These are phyloP conservation scores for Zizania palustris DNA, from an alignment of 202 grass and related monocot genomes.

Conservation along the genomic window DNA sequence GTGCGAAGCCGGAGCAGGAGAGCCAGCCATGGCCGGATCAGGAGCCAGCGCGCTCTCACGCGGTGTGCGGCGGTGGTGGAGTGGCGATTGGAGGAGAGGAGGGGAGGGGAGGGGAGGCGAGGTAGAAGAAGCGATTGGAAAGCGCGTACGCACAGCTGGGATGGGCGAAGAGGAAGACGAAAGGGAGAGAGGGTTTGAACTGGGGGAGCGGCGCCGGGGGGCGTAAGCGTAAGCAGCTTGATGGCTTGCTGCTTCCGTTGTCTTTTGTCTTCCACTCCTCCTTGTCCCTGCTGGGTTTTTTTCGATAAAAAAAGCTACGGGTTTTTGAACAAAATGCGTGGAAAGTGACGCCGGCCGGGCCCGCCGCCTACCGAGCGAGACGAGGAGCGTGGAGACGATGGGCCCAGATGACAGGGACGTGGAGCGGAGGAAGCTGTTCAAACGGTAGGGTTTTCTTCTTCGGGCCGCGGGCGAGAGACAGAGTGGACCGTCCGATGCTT, in stretches of 20 bases:
- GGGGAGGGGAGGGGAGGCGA: neutral
- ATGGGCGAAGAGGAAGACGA: neutral
- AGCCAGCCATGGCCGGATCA: conserved; percentile 54
- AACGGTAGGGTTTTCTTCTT: conserved; percentile 45
- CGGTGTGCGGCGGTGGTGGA: neutral
- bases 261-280: too few relatives aligned
- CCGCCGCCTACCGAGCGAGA: neutral
- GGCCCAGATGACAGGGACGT: conserved; percentile 15
- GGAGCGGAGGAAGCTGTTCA: neutral
- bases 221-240: conserved; percentile 32
- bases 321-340: conserved; percentile 49
- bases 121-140: conserved; percentile 57
- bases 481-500: conserved; percentile 23
- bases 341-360: conserved; percentile 45
- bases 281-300: neutral
- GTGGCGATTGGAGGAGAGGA: conserved; percentile 28
- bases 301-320: conserved; percentile 1
- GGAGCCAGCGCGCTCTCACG: neutral
- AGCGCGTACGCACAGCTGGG: conserved; percentile 56
- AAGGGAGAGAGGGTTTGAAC: conserved; percentile 55
- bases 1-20: conserved; percentile 9
- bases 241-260: conserved; percentile 16
- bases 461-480: neutral
- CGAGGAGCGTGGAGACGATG: conserved; percentile 22
- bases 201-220: conserved; percentile 48